Evolutionary conservation across 805 yeast species (phyloP), one percentile per base, ranked within the genome.

Genomic region (Kodamaea kakaduensis): DNA sequence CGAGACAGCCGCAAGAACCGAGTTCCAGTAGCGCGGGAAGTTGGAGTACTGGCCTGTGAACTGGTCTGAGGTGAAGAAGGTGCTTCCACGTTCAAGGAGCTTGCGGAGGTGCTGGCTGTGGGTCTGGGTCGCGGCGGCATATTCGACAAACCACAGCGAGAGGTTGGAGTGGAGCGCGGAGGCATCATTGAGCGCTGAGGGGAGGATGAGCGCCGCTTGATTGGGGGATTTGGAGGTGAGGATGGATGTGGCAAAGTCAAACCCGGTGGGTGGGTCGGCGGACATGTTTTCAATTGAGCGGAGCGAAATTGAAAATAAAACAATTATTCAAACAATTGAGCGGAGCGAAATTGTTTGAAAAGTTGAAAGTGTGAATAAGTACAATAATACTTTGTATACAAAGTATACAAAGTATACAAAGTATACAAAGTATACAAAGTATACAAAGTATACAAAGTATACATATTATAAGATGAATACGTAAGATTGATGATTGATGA

Each of bases 1-100:
- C 75, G 84, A 48, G 63, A 69, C 20, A 69, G 75, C 49, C 66
- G 75, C 39, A 61, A 66, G 44, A 59, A 72, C 45, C 57, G 72
- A 55, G 67, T 68, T 52, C 73, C 72, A 55, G 66, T 61, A 45
- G 64, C 69, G 44, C 43, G 58, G 48, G 55, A 69, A 43, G 56
- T 60, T 37, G 51, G 77, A 54, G 54, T 63, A 54, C 53, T 69
- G 55, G 10, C 46, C 53, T 14, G 34, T 15, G 40, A 25, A 33
- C 19, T 41, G 37, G 6, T 45, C 43, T 10, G 45, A 13, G 9
- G 46, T 17, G 38, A 54, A 54, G 38, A 51, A 47, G 17, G 32
- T 37, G 35, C 48, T 41, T 12, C 59, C 59, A 17, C 46, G 44
- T 26, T 47, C 49, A 19, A 47, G 42, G 29, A 54, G 42, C 23